Evolutionary conservation across 2,329 filamentous ascomycete genomes (phyloP), one percentile per base, ranked within the genome.

Genomic region (Sporothrix luriei): DNA sequence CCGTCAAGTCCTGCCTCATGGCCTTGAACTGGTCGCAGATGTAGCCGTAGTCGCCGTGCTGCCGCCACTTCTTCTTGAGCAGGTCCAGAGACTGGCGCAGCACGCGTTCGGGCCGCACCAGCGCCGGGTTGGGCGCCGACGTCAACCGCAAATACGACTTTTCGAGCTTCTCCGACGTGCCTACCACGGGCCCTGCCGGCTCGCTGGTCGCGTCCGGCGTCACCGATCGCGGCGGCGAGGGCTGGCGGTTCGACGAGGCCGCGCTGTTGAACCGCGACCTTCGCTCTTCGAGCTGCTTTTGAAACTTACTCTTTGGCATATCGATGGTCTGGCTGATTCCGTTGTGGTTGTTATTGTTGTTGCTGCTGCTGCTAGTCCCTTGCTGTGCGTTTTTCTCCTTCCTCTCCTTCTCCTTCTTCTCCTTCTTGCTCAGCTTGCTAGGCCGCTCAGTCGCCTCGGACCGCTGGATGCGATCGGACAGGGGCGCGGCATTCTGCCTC

Each of bases 1-100:
- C 95, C 51, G 95, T 99, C 78, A 99, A 86, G 83, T 99, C 95
- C 84, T 99, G 95, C 72, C 95, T 92, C 79, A 99, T 86, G 19
- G 95, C 97, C 81, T 99, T 99, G 85, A 99, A 97, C 85, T 99
- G 95, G 78, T 99, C 94, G 87, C 95, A 98, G 73, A 97, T 97
- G 81, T 97, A 99, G 75, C 88, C 90, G 80, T 99, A 99, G 81
- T 98, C 97, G 81, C 90, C 90, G 76, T 97, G 93, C 75, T 90
- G 88, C 78, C 89, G 91, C 95, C 95, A 99, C 82, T 97, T 98
- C 82, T 90, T 91, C 83, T 97, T 96, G 73, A 99, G 83, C 64
- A 96, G 82, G 74, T 96, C 92, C 79, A 99, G 81, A 6, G 94
- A 94, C 80, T 95, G 89, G 74, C 90, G 88, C 73, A 99, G 82